Evolutionary conservation across 1,139 yeast genomes (phyloP).

Genomic region (Protomyces lactucae-debilis): DNA sequence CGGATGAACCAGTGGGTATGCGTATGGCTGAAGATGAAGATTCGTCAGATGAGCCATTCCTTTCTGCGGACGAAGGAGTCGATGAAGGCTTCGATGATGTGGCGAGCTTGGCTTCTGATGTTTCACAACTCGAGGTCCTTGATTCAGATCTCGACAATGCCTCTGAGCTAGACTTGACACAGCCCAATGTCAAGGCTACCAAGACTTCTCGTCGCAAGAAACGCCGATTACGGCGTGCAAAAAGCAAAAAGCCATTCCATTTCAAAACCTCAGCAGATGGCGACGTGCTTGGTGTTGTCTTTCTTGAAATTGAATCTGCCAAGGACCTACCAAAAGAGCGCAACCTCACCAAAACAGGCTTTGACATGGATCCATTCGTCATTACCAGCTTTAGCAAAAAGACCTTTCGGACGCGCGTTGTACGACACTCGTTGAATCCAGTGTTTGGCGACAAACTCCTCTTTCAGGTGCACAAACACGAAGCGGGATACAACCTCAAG

Average conservation of each 20-base stretch:
- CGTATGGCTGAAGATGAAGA: constrained; percentile 16
- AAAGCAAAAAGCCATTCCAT: constrained; percentile 15
- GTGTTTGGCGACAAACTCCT: constrained; percentile 74
- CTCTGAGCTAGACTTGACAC: background rate
- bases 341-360: constrained; percentile 61
- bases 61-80: constrained; percentile 1
- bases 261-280: constrained; percentile 14
- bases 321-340: constrained; percentile 63
- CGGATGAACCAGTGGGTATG: constrained; percentile 20
- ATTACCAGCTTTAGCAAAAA: constrained; percentile 86
- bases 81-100: background rate
- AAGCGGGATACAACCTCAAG: constrained; percentile 58
- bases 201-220: constrained; percentile 4
- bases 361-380: constrained; percentile 95
- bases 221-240: constrained; percentile 2
- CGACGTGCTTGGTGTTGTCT: constrained; percentile 63
- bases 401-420: constrained; percentile 80
- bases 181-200: background rate
- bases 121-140: background rate
- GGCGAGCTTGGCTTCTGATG: background rate
- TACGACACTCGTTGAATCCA: constrained; percentile 78
- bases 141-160: constrained; percentile 17
- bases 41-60: constrained; percentile 6
- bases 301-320: constrained; percentile 69
- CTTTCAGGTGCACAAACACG: constrained; percentile 68